Conservation (phyloP, 306 rosid genomes). For the Prunus mira region DNA sequence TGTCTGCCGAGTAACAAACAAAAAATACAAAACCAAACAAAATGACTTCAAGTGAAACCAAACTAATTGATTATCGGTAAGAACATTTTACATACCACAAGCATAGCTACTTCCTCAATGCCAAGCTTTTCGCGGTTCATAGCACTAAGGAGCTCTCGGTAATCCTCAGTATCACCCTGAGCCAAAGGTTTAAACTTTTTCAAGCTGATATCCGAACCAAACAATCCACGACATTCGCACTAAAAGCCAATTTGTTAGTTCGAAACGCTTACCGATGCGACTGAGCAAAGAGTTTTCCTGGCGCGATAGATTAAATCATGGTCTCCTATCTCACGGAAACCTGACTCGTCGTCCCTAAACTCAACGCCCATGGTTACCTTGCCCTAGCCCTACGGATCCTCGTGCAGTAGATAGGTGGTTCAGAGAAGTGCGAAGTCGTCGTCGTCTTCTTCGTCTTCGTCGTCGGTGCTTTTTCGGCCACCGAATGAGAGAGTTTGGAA, state of each 20-base stretch:
- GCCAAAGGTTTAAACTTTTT: neutral
- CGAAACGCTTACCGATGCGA: constrained; percentile 35
- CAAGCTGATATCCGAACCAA: neutral
- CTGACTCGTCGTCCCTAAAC: constrained; percentile 10
- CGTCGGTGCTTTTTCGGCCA: neutral
- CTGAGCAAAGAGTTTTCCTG: constrained; percentile 51
- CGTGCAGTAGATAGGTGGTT: neutral
- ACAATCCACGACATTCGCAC: neutral
- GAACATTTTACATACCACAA: constrained; percentile 37
- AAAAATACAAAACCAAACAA: neutral
- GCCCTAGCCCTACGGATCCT: constrained; percentile 14
- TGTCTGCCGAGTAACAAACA: constrained; percentile 35
- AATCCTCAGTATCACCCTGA: constrained; percentile 52
- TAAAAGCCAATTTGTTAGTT: neutral
- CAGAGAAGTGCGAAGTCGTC: neutral
- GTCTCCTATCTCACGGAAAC: constrained; percentile 35
- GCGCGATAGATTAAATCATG: constrained; percentile 49
- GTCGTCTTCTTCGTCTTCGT: neutral
- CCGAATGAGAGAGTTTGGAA: neutral
- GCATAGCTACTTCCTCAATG: constrained; percentile 41
- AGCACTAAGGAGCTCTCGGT: constrained; percentile 43
- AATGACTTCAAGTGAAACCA: neutral
- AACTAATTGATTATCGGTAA: neutral
- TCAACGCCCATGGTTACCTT: constrained; percentile 49
- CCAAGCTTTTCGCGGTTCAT: constrained; percentile 26